Evolutionary conservation across 2,329 filamentous ascomycete genomes (phyloP).

Genomic region (Colletotrichum musicola): DNA sequence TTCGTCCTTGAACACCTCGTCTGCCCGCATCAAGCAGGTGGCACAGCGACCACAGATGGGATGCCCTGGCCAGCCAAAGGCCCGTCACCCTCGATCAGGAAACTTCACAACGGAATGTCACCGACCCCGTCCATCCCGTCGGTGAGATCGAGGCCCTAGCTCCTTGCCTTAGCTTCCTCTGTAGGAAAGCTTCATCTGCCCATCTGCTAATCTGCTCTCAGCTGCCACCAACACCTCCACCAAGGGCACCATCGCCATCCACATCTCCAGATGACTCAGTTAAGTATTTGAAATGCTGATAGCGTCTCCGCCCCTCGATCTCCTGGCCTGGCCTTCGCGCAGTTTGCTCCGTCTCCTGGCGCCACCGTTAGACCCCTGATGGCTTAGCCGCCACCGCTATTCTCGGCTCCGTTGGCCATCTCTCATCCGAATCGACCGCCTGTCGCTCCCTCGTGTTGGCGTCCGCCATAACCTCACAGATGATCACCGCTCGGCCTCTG

Average conservation of each 20-base stretch:
- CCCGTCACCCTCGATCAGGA: not conserved
- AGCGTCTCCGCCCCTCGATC: not conserved
- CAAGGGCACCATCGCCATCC: too few species aligned
- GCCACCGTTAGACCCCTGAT: not conserved
- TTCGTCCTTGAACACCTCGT: not conserved
- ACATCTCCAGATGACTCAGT: too few species aligned
- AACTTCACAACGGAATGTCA: too few species aligned
- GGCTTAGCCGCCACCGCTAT: not conserved
- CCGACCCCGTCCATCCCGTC: too few species aligned
- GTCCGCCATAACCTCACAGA: not conserved
- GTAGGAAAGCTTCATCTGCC: too few species aligned
- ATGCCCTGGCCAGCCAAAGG: conserved; percentile 3
- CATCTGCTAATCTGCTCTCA: too few species aligned
- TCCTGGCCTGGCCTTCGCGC: too few species aligned
- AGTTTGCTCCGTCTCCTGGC: not conserved
- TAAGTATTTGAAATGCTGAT: not conserved
- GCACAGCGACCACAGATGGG: not conserved
- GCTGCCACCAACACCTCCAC: too few species aligned
- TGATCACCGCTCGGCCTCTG: conserved; percentile 5
- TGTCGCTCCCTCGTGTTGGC: conserved; percentile 7
- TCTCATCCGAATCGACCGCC: conserved; percentile 29
- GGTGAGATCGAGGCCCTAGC: too few species aligned
- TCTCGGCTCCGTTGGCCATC: conserved; percentile 20
- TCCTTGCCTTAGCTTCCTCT: too few species aligned
- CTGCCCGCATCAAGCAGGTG: not conserved